These are phyloP conservation scores for Mimosa bimucronata DNA, from an alignment of 306 rosid genomes.

Conservation along the genomic window DNA sequence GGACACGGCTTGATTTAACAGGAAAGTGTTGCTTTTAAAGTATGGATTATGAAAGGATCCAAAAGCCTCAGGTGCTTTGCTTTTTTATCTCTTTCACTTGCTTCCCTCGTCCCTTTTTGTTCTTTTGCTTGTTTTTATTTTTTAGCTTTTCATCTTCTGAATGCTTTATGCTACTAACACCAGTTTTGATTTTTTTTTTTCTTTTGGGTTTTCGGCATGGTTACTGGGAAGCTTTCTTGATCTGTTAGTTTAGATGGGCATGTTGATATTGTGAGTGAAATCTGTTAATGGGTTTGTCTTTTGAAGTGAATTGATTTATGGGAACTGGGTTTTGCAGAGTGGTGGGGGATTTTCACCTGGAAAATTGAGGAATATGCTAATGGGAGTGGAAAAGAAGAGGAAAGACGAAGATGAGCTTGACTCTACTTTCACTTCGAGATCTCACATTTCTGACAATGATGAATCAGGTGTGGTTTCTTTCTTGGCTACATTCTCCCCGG, in stretches of 20 bases:
- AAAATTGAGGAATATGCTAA: conserved; percentile 76
- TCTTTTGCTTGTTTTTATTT: conserved; percentile 18
- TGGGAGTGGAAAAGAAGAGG: conserved; percentile 89
- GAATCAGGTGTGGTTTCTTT: conserved; percentile 64
- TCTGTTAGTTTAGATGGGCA: conserved; percentile 29
- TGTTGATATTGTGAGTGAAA: not conserved
- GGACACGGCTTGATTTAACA: conserved; percentile 21
- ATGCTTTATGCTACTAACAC: conserved; percentile 16
- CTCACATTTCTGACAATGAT: conserved; percentile 66
- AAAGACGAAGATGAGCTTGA: conserved; percentile 69
- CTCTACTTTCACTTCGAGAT: conserved; percentile 66
- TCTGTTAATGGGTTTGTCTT: conserved; percentile 20
- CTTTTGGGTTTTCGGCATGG: conserved; percentile 27
- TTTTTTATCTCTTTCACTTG: conserved; percentile 5
- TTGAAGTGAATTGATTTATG: conserved; percentile 7
- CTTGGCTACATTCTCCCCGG: conserved; percentile 18
- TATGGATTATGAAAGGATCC: conserved; percentile 97
- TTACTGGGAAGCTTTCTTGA: conserved; percentile 39
- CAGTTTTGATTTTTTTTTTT: conserved; percentile 20
- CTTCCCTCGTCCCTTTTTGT: not conserved
- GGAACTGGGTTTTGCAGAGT: conserved; percentile 54
- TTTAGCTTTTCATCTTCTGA: conserved; percentile 26
- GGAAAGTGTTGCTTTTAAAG: conserved; percentile 30
- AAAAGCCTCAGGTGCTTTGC: conserved; percentile 76
- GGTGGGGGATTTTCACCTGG: conserved; percentile 95